Evolutionary conservation across 768 basidiomycete species (phyloP), one percentile per base, ranked within the genome.

Genomic region (Trametes sanguinea): DNA sequence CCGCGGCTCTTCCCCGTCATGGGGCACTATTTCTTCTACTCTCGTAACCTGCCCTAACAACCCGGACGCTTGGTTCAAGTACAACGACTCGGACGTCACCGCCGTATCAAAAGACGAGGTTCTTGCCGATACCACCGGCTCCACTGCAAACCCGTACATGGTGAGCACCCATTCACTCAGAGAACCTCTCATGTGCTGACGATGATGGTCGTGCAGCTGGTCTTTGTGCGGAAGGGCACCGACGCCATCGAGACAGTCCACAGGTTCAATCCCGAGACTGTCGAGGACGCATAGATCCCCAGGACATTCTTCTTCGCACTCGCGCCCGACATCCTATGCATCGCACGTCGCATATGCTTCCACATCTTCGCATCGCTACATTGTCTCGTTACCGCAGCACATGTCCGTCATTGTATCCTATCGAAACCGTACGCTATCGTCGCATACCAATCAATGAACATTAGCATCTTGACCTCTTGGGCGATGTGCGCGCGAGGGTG

Each of bases 21-120:
- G 86, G 76, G 94, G 94, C 95, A 97, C 72, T 97, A 97, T 75
- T 98, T 94, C 80, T 93, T 98, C 75, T 97, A 96, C 73, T 92
- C 95, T 57, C 83, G 94, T 43, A 83, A 94, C 72, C 79, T 97
- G 13, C 95, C 94, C 1, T n/a, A 83, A 85, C 51, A 75, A 85
- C 27, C 87, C 88, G 10, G 89, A 97, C 60, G 81, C 83, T 46
- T 98, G 95, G 93, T 94, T 95, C 83, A 96, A 96, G 76, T 94
- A 96, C 77, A 98, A 98, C 72, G 95, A 98, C 72, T 92, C 92
- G 40, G 86, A 85, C 61, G 93, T 98, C 8, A 81, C 85, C 3
- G 80, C 85, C 30, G 91, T 94, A 0, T 75, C 81, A 8, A 90
- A 91, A 69, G 85, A 85, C 7, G 95, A 97, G 69, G 90, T 98